phyloP scores from a whole-genome alignment of 2,329 filamentous ascomycete species.

The Botrytis cinerea region DNA sequence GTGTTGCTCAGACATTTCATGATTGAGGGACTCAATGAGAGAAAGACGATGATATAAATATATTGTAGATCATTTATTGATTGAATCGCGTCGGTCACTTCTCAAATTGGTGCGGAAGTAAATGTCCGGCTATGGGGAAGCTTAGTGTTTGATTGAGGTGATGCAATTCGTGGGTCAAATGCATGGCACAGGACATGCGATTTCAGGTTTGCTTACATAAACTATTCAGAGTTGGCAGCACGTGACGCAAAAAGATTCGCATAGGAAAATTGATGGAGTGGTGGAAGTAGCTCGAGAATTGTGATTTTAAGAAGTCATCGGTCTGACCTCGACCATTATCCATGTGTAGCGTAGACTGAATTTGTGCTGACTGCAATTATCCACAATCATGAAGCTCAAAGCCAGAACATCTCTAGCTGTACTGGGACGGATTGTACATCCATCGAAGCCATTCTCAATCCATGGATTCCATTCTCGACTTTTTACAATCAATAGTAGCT shows the following conservation, averaged over 20 bases:
- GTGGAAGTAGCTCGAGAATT: not conserved
- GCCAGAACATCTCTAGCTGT: conserved; percentile 11
- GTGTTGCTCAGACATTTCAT: conserved; percentile 38
- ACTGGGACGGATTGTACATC: conserved; percentile 1
- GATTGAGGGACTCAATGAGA: conserved; percentile 14
- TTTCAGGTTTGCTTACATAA: conserved; percentile 6
- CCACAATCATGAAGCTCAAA: not conserved
- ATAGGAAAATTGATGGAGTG: not conserved
- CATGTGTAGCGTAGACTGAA: not conserved
- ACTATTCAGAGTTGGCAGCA: not conserved
- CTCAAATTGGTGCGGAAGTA: not conserved
- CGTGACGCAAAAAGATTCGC: not conserved
- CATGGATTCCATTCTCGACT: conserved; percentile 12
- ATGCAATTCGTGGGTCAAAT: conserved; percentile 5
- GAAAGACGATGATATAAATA: conserved; percentile 9
- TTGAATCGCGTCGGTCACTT: not conserved
- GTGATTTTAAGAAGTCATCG: not conserved
- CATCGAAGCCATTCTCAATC: conserved; percentile 13
- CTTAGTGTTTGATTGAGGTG: not conserved
- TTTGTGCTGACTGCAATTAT: not conserved
- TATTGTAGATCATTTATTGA: conserved; percentile 3
- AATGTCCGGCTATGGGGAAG: not conserved
- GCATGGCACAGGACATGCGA: not conserved
- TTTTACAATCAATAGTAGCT: conserved; percentile 28
- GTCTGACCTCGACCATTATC: not conserved